Conservation (phyloP, 2,329 filamentous ascomycete genomes). For the Fusarium sp. region DNA sequence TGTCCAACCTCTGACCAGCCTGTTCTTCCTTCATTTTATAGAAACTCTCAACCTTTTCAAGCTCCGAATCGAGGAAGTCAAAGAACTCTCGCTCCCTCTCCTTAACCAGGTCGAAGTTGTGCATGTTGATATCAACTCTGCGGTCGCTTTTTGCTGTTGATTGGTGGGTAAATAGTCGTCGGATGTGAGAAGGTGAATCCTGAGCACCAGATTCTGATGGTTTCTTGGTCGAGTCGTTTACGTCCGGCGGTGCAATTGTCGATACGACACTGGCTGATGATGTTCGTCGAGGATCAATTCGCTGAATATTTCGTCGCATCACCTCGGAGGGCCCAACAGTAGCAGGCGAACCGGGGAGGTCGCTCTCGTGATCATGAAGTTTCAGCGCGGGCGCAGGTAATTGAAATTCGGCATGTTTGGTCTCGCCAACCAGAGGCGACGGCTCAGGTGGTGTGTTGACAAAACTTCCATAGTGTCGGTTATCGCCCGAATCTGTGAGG, state of each 20-base stretch:
- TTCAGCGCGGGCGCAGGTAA: slow-evolving; percentile 64
- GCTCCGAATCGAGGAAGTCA: slow-evolving; percentile 81
- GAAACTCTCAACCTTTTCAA: slow-evolving; percentile 92
- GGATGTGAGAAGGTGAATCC: slow-evolving; percentile 46
- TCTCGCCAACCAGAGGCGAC: slow-evolving; percentile 38
- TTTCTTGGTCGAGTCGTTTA: slow-evolving; percentile 28
- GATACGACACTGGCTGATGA: slow-evolving; percentile 45
- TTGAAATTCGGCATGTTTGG: slow-evolving; percentile 54
- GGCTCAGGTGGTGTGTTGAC: slow-evolving; percentile 52
- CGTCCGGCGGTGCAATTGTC: slow-evolving; percentile 17
- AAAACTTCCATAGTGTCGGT: slow-evolving; percentile 64
- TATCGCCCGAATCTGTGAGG: slow-evolving; percentile 51
- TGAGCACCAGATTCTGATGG: slow-evolving; percentile 17
- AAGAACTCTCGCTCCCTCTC: slow-evolving; percentile 87
- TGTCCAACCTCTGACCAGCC: slow-evolving; percentile 74
- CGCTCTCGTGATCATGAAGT: slow-evolving; percentile 42
- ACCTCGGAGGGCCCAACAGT: slow-evolving; percentile 21
- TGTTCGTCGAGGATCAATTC: slow-evolving; percentile 49
- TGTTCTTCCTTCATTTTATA: slow-evolving; percentile 90
- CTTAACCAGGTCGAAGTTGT: slow-evolving; percentile 70
- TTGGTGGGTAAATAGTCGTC: slow-evolving; percentile 50
- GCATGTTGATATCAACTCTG: slow-evolving; percentile 55
- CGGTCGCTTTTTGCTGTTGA: slow-evolving; percentile 37
- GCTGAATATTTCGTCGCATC: slow-evolving; percentile 33
- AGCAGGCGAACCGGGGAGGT: slow-evolving; percentile 40